Evolutionary conservation across 192 early-diverging fungal species (phyloP).

Genomic region (Bifiguratus adelaidae): DNA sequence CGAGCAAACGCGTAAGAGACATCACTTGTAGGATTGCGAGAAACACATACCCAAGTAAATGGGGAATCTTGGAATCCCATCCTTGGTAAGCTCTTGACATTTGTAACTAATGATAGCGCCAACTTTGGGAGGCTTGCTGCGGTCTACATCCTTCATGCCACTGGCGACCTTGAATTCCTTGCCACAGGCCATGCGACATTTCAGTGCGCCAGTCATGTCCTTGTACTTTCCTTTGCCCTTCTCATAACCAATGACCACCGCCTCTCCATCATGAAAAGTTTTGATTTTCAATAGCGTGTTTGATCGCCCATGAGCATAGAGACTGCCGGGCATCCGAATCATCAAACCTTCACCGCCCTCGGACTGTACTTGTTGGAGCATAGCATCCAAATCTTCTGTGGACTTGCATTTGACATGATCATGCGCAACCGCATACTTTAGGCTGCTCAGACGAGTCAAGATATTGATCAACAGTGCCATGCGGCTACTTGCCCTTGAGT

Average conservation of each 20-base stretch:
- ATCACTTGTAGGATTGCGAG: too few species aligned
- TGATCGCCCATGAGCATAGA: conserved; percentile 28
- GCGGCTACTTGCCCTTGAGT: too few species aligned
- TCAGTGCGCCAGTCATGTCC: conserved; percentile 41
- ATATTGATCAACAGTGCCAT: too few species aligned
- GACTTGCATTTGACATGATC: too few species aligned
- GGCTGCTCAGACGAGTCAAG: too few species aligned
- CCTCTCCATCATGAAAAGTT: conserved; percentile 62
- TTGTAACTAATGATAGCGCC: conserved; percentile 32
- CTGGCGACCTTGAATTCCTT: conserved; percentile 55
- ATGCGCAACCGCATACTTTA: too few species aligned
- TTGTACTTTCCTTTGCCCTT: conserved; percentile 46
- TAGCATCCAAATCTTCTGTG: too few species aligned
- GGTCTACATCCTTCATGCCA: conserved; percentile 48
- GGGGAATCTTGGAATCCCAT: conserved; percentile 28
- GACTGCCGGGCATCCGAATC: conserved; percentile 25
- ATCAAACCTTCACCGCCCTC: conserved; percentile 64
- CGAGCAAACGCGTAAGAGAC: too few species aligned
- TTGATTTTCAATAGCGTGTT: conserved; percentile 57
- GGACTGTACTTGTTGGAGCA: conserved; percentile 38
- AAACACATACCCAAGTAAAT: conserved; percentile 31
- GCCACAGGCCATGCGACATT: conserved; percentile 48
- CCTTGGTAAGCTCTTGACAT: conserved; percentile 31
- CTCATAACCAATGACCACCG: conserved; percentile 43
- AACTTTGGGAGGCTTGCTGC: conserved; percentile 42